Evolutionary conservation across 2,329 filamentous ascomycete genomes (phyloP).

Genomic region (Cytospora mali): DNA sequence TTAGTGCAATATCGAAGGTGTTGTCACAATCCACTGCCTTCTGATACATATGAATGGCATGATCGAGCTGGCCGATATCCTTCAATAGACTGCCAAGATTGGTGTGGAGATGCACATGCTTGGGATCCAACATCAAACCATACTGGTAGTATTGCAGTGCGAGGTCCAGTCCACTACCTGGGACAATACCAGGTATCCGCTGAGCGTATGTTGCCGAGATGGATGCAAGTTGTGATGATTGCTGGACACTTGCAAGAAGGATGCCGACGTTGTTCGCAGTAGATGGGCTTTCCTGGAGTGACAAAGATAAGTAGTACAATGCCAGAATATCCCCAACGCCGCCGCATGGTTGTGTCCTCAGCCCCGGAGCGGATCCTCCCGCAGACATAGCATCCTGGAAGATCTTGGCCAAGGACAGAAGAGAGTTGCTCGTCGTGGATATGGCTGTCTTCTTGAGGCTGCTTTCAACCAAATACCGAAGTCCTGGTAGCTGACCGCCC

Average conservation of each 20-base stretch:
- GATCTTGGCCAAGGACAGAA: slow-evolving; percentile 94
- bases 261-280: slow-evolving; percentile 99
- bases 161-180: slow-evolving; percentile 84
- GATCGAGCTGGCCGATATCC: slow-evolving; percentile 88
- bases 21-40: slow-evolving; percentile 88
- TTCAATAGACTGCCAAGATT: slow-evolving; percentile 95
- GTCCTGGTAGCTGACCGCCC: slow-evolving; percentile 75
- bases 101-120: slow-evolving; percentile 94
- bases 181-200: slow-evolving; percentile 74
- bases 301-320: slow-evolving; percentile 92
- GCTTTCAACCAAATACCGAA: slow-evolving; percentile 71
- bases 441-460: slow-evolving; percentile 77
- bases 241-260: slow-evolving; percentile 90
- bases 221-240: slow-evolving; percentile 47
- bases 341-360: slow-evolving; percentile 67
- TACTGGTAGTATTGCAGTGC: slow-evolving; percentile 96
- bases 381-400: slow-evolving; percentile 95
- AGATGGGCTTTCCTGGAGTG: slow-evolving; percentile 91
- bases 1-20: slow-evolving; percentile 95
- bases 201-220: slow-evolving; percentile 35
- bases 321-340: slow-evolving; percentile 91
- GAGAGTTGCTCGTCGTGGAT: slow-evolving; percentile 92
- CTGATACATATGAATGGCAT: slow-evolving; percentile 97
- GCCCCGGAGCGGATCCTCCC: slow-evolving; percentile 57
- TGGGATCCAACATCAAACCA: slow-evolving; percentile 80